Evolutionary conservation across 2,329 filamentous ascomycete genomes (phyloP), one percentile per base, ranked within the genome.

Genomic region (Bretziella fagacearum): DNA sequence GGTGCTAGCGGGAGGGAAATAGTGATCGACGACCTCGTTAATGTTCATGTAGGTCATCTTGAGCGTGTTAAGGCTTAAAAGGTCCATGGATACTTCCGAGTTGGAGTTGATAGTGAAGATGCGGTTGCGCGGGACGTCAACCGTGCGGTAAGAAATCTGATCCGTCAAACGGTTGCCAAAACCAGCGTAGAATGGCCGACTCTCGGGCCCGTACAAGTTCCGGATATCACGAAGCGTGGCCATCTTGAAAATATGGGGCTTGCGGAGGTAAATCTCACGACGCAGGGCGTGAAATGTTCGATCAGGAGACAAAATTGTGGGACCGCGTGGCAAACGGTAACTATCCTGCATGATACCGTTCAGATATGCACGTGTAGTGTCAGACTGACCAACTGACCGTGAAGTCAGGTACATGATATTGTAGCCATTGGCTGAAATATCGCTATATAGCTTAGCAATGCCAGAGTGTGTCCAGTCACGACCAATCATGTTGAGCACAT

Each of bases 81-180:
- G 68, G 59, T 96, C 89, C 18, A 98, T 68, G 23, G 82, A 89
- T 25, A 98, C 87, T 62, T 98, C 91, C 1, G 89, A 87, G 58
- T 96, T 93, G 46, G 84, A 91, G 62, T 98, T 98, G 69, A 98
- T 98, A 13, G 91, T 95, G 62, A 98, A 98, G 55, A 98, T 98
- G 46, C 91, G 76, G 20, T 81, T 93, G 45, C 83, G 81, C 0
- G 91, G 91, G 33, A 98, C 94, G 59, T 94, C 93, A 46, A 98
- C 91, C 4, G 84, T 91, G 51, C 91, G 81, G 60, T 98, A 98
- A 45, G 84, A 93, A 50, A 98, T 76, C 47, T 93, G 91, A 60
- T 98, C 93, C 1, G 93, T 98, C 48, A 98, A 71, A 48, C 91
- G 79, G 61, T 98, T 98, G 50, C 93, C 91, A 57, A 96, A 98